A percentile compares a stretch with the other conserved stretches of the same genome.
Conservation (phyloP, 257 asterid genomes). For the Ophiorrhiza pumila region DNA sequence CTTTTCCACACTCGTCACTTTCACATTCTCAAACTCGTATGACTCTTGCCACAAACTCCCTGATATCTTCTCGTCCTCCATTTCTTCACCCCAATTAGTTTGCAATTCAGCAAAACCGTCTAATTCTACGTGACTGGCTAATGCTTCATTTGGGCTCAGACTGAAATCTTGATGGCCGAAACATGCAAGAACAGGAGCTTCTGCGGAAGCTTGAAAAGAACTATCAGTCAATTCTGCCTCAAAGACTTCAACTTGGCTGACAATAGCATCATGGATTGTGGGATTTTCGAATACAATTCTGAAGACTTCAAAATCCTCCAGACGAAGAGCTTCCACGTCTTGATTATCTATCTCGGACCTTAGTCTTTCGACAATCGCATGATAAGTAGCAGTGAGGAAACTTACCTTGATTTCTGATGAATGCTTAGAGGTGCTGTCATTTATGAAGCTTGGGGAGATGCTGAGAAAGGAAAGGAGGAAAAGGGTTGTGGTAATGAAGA, state of each 20-base stretch:
- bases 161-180: neutral
- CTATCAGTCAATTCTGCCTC: slow-evolving; percentile 20
- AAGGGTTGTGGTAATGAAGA: slow-evolving; percentile 58
- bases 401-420: slow-evolving; percentile 5
- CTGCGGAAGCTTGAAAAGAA: slow-evolving; percentile 9
- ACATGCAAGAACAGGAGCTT: slow-evolving; percentile 1
- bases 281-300: slow-evolving; percentile 40
- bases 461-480: slow-evolving; percentile 43
- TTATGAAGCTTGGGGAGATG: slow-evolving; percentile 20
- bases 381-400: slow-evolving; percentile 10
- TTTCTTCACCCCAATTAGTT: slow-evolving; percentile 1
- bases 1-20: slow-evolving; percentile 17
- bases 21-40: slow-evolving; percentile 17
- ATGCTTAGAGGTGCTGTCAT: slow-evolving; percentile 1
- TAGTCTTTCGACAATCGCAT: slow-evolving; percentile 19
- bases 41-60: slow-evolving; percentile 22
- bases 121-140: slow-evolving; percentile 6
- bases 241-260: slow-evolving; percentile 15
- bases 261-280: slow-evolving; percentile 17
- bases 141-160: slow-evolving; percentile 4
- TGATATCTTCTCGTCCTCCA: slow-evolving; percentile 33
- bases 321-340: slow-evolving; percentile 11
- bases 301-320: slow-evolving; percentile 49
- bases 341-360: slow-evolving; percentile 17
- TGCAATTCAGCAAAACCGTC: slow-evolving; percentile 14